Evolutionary conservation across 1,284 basidiomycete species (phyloP), one percentile per base, ranked within the genome.

Genomic region (Marasmius fiardii): DNA sequence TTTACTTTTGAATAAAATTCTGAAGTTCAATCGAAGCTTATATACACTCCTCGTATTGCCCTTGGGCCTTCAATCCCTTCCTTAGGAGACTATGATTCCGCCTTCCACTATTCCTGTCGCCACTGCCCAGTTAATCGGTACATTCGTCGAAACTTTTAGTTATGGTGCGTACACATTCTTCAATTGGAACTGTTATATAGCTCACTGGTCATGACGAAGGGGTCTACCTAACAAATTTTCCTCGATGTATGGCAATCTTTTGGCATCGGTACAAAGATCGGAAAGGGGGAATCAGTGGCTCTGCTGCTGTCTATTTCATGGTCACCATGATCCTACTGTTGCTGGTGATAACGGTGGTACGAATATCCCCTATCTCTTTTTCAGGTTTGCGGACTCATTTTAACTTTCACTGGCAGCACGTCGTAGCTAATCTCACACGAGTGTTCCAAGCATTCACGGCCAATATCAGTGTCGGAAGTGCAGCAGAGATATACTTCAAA

Each of bases 391-490:
- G n/a, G n/a, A n/a, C n/a, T n/a, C n/a, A n/a, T 44, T 24, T 20
- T 12, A 5, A 12, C 12, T 5, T 12, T 12, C 24, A 24, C 14
- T n/a, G 23, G 14, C n/a, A 56, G 54, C 54, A 56, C 28, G n/a
- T 51, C n/a, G 39, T 31, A 14, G 49, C 51, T 14, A 49, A 56
- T 21, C 26, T 56, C 12, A 50, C 33, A 11, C 12, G 54, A 16
- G 39, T 49, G 4, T 44, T 56, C 12, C 39, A 43, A 20, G 54
- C 54, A 2, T 56, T 52, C 26, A 52, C 54, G 16, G 24, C 18
- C 18, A 51, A 56, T 35, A 24, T 56, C 35, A 23, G 24, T 31
- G 26, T 41, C 14, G 49, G 23, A 6, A 26, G 39, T 28, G 7
- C 54, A 26, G 21, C 54, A 10, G 54, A 56, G 26, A 20, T 11